Evolutionary conservation across 768 basidiomycete species (phyloP), one percentile per base, ranked within the genome.

Genomic region (Collybia sordida): DNA sequence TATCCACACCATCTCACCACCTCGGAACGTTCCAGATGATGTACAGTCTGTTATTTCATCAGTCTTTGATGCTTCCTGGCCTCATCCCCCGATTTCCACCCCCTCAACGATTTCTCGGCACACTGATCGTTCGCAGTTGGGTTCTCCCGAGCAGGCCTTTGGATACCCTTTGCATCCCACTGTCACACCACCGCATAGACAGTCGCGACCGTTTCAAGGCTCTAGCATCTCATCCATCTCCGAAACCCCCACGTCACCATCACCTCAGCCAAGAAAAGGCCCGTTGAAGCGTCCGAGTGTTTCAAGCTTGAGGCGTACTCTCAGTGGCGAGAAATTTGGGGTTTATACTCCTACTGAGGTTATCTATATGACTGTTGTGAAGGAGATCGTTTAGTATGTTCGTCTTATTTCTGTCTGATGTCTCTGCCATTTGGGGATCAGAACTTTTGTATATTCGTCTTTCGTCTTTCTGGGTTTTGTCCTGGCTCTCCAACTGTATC

Each of bases 361-460:
- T 47, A 66, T 80, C 36, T 70, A 70, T 55, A 73, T 78, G 73
- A 72, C 73, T 1, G 68, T 75, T 35, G 69, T 74, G 23, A 71
- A 69, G 46, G 77, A 78, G 51, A 70, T 66, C 9, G 63, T 60
- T 25, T 72, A 57, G 55, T 39, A 45, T 51, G 24, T 40, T 42
- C 6, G 21, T 15, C 36, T 12, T 31, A 41, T 21, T 41, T 6
- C 15, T 21, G 39, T n/a, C 39, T 21, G 39, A 17, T 11, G 11
- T 12, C 31, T 31, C 31, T 31, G 9, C 9, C 31, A 11, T 31
- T 31, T 31, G 31, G 31, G 9, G 31, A 27, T 12, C 14, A 14
- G 31, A 14, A 7, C 31, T 31, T 31, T 31, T 31, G 31, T 31
- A 12, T 31, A 31, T 31, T 31, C 31, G 31, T 31, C 31, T 11